Evolutionary conservation across 75 land plant genomes (phyloP).

Genomic region (Cupressus sempervirens): DNA sequence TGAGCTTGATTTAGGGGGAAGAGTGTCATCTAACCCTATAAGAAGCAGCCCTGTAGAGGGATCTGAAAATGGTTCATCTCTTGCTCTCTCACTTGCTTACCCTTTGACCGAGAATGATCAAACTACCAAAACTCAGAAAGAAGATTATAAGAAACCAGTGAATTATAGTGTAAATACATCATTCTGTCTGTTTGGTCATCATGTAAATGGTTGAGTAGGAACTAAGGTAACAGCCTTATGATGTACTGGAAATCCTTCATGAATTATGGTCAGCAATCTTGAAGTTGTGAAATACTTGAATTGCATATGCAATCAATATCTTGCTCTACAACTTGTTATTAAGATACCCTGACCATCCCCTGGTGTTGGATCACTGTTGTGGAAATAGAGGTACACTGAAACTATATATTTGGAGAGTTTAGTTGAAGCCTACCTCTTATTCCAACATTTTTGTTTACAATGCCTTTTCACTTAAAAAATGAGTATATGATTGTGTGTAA

Average conservation of each 20-base stretch:
- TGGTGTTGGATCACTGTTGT: neutral
- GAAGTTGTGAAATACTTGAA: neutral
- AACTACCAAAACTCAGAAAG: slow-evolving; percentile 9
- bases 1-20: slow-evolving; percentile 33
- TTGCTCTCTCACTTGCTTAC: slow-evolving; percentile 33
- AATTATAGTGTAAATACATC: slow-evolving; percentile 14
- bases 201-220: slow-evolving; percentile 11
- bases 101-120: slow-evolving; percentile 22
- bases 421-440: neutral
- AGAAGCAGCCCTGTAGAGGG: neutral
- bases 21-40: neutral
- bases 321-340: slow-evolving; percentile 3
- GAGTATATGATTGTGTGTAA: slow-evolving; percentile 2
- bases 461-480: neutral
- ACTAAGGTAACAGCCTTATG: neutral
- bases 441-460: neutral
- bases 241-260: neutral
- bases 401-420: slow-evolving; percentile 10
- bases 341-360: neutral
- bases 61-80: slow-evolving; percentile 11
- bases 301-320: neutral
- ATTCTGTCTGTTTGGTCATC: slow-evolving; percentile 24
- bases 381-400: slow-evolving; percentile 7
- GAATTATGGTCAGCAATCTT: neutral
- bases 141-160: slow-evolving; percentile 22